Conservation (phyloP, 192 early-diverging fungal genomes). For the Podila clonocystis region DNA sequence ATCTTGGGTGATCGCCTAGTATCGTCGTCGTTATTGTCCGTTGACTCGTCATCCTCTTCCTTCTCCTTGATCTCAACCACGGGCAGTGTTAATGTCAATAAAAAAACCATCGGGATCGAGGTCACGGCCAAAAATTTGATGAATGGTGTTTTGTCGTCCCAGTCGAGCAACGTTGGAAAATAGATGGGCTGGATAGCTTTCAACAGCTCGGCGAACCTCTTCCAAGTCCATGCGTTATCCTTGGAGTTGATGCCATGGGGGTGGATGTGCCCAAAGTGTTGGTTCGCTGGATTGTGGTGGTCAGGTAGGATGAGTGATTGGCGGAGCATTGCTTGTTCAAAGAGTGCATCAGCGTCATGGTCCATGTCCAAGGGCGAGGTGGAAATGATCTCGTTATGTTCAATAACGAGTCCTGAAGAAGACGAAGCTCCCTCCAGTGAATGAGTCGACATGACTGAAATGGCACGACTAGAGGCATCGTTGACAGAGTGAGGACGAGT, state of each 20-base stretch:
- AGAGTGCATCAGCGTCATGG: not conserved
- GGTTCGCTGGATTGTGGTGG: conserved; percentile 27
- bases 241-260: not conserved
- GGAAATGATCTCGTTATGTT: not conserved
- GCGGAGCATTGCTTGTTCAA: conserved; percentile 20
- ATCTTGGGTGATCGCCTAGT: conserved; percentile 16
- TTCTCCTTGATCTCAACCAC: conserved; percentile 63
- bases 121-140: conserved; percentile 60
- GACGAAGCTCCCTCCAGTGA: not conserved
- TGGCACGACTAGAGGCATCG: not conserved
- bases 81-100: conserved; percentile 69
- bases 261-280: conserved; percentile 29
- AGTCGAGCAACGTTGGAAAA: conserved; percentile 68
- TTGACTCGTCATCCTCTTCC: conserved; percentile 30
- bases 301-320: conserved; percentile 34
- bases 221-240: not conserved
- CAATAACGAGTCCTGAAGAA: not conserved
- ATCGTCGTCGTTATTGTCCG: not conserved
- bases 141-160: conserved; percentile 56
- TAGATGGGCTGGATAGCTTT: conserved; percentile 44
- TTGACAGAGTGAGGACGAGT: not conserved
- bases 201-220: conserved; percentile 3
- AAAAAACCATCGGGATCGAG: conserved; percentile 61
- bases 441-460: not conserved
- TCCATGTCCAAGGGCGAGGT: conserved; percentile 19